These are phyloP conservation scores for Pilatotrama ljubarskyi DNA, from an alignment of 768 basidiomycete species.

Conservation along the genomic window DNA sequence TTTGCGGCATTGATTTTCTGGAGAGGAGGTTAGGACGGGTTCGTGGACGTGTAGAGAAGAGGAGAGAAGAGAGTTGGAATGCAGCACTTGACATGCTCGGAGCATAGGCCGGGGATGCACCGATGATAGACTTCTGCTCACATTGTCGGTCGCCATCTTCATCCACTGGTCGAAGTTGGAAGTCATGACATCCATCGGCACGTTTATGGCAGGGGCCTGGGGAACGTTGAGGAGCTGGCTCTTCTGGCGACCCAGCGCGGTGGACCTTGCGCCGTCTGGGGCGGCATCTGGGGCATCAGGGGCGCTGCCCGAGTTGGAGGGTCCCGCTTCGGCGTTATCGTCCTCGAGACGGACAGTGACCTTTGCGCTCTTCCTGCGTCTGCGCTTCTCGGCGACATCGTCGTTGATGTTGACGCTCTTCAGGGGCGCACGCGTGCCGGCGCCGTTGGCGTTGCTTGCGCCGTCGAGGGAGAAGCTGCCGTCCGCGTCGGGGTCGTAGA, in stretches of 20 bases:
- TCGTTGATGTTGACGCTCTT: conserved; percentile 66
- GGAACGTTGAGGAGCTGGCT: conserved; percentile 62
- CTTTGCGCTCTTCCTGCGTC: conserved; percentile 77
- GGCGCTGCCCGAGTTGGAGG: conserved; percentile 46
- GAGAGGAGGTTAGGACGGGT: conserved; percentile 14
- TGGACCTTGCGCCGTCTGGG: conserved; percentile 13
- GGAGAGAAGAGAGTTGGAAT: background rate
- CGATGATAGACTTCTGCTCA: conserved; percentile 52
- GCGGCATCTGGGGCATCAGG: conserved; percentile 45
- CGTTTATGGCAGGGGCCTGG: conserved; percentile 55
- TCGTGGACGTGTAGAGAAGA: background rate
- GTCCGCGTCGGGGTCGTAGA: conserved; percentile 47
- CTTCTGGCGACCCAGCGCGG: conserved; percentile 54
- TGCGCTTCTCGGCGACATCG: conserved; percentile 84
- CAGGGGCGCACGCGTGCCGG: conserved; percentile 31
- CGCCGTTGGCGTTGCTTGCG: background rate
- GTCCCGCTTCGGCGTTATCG: conserved; percentile 59
- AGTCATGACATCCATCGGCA: conserved; percentile 81
- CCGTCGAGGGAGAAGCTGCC: conserved; percentile 37
- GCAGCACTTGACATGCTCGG: background rate
- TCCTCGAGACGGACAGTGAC: conserved; percentile 39
- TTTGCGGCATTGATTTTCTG: conserved; percentile 99
- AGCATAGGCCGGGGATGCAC: too few relatives aligned
- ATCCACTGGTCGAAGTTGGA: conserved; percentile 99
- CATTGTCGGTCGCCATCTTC: conserved; percentile 99